Conservation (phyloP, 2,329 filamentous ascomycete genomes). For the Ciborinia camelliae region DNA sequence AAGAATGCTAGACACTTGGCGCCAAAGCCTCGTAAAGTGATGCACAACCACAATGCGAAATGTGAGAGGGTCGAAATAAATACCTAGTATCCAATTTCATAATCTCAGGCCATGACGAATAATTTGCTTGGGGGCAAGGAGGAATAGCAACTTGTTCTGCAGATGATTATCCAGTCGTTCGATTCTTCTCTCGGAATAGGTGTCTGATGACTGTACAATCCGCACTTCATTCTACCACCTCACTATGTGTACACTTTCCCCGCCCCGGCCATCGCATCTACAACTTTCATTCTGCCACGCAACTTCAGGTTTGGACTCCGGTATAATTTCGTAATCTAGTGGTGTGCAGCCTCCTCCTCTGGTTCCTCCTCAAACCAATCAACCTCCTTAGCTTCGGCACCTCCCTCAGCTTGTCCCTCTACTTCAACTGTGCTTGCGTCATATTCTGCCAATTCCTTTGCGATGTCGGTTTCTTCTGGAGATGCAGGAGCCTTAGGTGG, state of each 20-base stretch:
- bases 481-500: conserved; percentile 78
- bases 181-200: conserved; percentile 3
- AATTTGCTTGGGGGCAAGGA: neutral
- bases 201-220: conserved; percentile 9
- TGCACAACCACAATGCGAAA: neutral
- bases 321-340: conserved; percentile 29
- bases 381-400: conserved; percentile 54
- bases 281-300: conserved; percentile 8
- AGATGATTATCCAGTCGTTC: neutral
- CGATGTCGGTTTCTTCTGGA: conserved; percentile 91
- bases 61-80: neutral
- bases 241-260: conserved; percentile 19
- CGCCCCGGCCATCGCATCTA: neutral
- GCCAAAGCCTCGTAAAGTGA: neutral
- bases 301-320: neutral
- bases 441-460: conserved; percentile 89
- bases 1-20: conserved; percentile 1
- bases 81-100: neutral
- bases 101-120: neutral
- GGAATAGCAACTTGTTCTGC: neutral
- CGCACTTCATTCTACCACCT: conserved; percentile 17
- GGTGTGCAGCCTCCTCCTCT: conserved; percentile 45
- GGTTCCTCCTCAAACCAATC: conserved; percentile 82
- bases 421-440: conserved; percentile 92
- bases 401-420: conserved; percentile 72